phyloP scores from a whole-genome alignment of 108 stramenopile genomes.

The Skeletonema potamos region DNA sequence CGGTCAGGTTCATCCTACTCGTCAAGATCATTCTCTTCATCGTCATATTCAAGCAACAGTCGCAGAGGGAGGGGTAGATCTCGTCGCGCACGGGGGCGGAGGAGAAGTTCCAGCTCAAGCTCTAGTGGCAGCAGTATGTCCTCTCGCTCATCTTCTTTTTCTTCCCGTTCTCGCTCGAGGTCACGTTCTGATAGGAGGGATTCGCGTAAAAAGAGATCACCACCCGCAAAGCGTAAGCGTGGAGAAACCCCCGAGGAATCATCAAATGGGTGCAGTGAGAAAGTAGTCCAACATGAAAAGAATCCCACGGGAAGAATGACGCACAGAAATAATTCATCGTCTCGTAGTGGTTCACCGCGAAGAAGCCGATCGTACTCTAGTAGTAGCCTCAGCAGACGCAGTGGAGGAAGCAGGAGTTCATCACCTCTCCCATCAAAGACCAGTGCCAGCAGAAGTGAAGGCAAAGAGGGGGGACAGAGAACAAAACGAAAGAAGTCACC shows the following conservation, averaged over 20 bases:
- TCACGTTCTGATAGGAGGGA: constrained; percentile 4
- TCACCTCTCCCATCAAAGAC: neutral
- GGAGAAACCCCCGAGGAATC: neutral
- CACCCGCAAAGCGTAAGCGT: neutral
- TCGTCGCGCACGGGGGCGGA: constrained; percentile 21
- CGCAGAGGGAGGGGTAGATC: constrained; percentile 18
- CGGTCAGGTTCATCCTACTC: constrained; percentile 25
- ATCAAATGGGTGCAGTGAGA: neutral
- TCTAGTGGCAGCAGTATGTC: neutral
- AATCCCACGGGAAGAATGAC: neutral
- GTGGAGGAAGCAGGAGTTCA: constrained; percentile 8
- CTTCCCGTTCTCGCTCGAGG: constrained; percentile 22
- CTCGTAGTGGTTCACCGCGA: neutral
- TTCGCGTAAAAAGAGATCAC: neutral
- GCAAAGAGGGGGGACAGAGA: constrained; percentile 1
- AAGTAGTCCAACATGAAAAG: neutral
- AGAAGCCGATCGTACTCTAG: constrained; percentile 23
- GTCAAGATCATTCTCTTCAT: constrained; percentile 38
- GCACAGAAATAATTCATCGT: constrained; percentile 3
- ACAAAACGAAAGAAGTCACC: neutral
- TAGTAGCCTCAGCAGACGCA: constrained; percentile 19
- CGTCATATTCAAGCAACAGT: constrained; percentile 34
- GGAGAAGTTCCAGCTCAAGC: constrained; percentile 40
- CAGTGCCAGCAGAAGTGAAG: neutral
- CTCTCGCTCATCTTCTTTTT: constrained; percentile 3